Conservation (phyloP, 441 rosid species). For the Cnidoscolus chayamansa region DNA sequence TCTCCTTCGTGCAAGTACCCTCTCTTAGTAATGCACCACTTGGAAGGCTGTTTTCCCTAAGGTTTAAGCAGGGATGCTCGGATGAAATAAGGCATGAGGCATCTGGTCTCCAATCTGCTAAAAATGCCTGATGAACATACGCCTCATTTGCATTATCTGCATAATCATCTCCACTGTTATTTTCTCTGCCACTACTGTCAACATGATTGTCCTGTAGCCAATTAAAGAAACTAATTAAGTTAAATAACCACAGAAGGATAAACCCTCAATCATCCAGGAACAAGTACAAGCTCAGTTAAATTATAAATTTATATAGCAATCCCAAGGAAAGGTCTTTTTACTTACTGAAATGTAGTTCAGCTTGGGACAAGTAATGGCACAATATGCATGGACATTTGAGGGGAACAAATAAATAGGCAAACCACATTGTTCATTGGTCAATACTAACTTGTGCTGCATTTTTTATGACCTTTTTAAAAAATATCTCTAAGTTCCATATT, state of each 20-base stretch:
- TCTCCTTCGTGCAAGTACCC: constrained; percentile 32
- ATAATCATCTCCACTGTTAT: constrained; percentile 56
- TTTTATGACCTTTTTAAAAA: background rate
- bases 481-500: background rate
- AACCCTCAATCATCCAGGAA: constrained; percentile 18
- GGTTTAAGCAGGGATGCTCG: constrained; percentile 31
- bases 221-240: background rate
- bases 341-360: background rate
- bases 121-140: constrained; percentile 81
- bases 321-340: constrained; percentile 6
- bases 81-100: constrained; percentile 32
- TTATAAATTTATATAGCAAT: constrained; percentile 10
- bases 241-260: constrained; percentile 15
- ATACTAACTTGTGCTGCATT: background rate
- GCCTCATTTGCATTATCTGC: constrained; percentile 57
- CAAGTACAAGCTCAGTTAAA: constrained; percentile 6
- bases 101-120: constrained; percentile 85
- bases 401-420: background rate
- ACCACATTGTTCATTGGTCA: background rate
- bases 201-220: constrained; percentile 54
- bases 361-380: constrained; percentile 5
- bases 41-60: constrained; percentile 35
- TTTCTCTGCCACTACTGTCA: constrained; percentile 43
- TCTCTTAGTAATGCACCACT: constrained; percentile 25
- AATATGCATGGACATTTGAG: background rate